phyloP scores from a whole-genome alignment of 2,329 filamentous ascomycete genomes.

The Aspergillus clavatus region DNA sequence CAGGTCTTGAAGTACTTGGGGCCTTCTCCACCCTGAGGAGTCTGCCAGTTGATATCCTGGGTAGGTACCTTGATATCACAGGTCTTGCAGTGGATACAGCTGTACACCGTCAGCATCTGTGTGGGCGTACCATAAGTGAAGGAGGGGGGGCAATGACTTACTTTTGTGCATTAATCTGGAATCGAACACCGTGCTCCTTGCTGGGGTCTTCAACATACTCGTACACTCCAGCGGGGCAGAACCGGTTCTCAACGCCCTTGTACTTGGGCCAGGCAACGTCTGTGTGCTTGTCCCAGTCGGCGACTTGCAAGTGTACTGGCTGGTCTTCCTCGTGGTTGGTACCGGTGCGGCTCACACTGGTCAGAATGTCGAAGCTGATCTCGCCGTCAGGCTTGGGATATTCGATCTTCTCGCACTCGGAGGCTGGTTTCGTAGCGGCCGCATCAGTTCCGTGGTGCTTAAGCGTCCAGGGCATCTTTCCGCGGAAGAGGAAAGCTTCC shows the following conservation, averaged over 20 bases:
- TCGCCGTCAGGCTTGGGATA: constrained; percentile 96
- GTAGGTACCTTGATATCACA: constrained; percentile 97
- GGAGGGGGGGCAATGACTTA: constrained; percentile 49
- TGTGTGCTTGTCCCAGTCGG: constrained; percentile 90
- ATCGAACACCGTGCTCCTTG: constrained; percentile 82
- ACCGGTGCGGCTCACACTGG: constrained; percentile 87
- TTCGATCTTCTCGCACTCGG: constrained; percentile 79
- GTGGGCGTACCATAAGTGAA: background rate
- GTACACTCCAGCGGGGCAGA: constrained; percentile 96
- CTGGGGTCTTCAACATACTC: constrained; percentile 92
- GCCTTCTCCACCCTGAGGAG: constrained; percentile 82
- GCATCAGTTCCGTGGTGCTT: constrained; percentile 77
- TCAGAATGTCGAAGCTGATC: constrained; percentile 93
- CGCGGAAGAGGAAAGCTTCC: constrained; percentile 82
- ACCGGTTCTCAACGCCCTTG: constrained; percentile 90
- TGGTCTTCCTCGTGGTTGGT: constrained; percentile 99
- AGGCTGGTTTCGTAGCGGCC: constrained; percentile 72
- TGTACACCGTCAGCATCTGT: constrained; percentile 38
- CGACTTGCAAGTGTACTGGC: constrained; percentile 89
- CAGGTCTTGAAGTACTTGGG: constrained; percentile 61
- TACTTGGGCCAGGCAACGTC: constrained; percentile 77
- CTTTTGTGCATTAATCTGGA: constrained; percentile 98
- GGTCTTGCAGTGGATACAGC: constrained; percentile 99
- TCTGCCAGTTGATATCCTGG: constrained; percentile 97
- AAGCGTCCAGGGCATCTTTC: constrained; percentile 84